Evolutionary conservation across 345 rosid species (phyloP).

Genomic region (Eutrema yunnanense): DNA sequence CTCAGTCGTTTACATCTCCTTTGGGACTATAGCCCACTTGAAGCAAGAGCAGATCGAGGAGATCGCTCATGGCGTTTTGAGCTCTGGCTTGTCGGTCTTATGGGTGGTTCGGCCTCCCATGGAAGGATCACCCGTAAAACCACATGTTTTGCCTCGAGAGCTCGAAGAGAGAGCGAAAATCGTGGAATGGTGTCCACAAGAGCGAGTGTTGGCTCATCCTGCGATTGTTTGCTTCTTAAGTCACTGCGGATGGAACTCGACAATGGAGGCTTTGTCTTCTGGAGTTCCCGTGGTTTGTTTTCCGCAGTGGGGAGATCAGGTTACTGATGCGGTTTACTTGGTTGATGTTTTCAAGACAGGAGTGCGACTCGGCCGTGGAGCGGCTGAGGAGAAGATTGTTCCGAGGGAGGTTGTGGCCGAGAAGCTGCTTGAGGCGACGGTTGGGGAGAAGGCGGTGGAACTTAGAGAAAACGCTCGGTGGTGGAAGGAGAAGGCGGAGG

Average conservation of each 20-base stretch:
- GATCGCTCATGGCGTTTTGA: constrained; percentile 25
- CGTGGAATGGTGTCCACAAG: constrained; percentile 32
- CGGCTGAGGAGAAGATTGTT: constrained; percentile 40
- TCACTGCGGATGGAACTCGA: constrained; percentile 39
- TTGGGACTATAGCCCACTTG: constrained; percentile 30
- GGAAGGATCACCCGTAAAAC: not conserved
- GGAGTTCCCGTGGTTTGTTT: constrained; percentile 68
- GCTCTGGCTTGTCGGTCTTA: constrained; percentile 1
- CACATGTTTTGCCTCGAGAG: constrained; percentile 9
- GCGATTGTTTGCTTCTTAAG: constrained; percentile 26
- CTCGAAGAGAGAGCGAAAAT: constrained; percentile 14
- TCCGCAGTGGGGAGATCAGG: constrained; percentile 87
- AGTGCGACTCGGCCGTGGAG: constrained; percentile 60
- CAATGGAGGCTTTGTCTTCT: constrained; percentile 59
- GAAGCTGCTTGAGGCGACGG: constrained; percentile 44
- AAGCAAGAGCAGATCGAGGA: constrained; percentile 31
- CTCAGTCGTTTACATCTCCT: constrained; percentile 45
- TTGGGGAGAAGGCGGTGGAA: constrained; percentile 49
- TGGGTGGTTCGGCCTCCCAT: constrained; percentile 14
- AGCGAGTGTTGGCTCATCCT: constrained; percentile 24
- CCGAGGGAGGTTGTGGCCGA: constrained; percentile 49
- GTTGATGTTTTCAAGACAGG: constrained; percentile 60
- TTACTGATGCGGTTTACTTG: constrained; percentile 57
- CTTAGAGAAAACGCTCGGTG: constrained; percentile 39
- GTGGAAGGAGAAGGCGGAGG: constrained; percentile 63